phyloP scores from a whole-genome alignment of 2,329 filamentous ascomycete genomes.

The Amesomyces nigricolor region DNA sequence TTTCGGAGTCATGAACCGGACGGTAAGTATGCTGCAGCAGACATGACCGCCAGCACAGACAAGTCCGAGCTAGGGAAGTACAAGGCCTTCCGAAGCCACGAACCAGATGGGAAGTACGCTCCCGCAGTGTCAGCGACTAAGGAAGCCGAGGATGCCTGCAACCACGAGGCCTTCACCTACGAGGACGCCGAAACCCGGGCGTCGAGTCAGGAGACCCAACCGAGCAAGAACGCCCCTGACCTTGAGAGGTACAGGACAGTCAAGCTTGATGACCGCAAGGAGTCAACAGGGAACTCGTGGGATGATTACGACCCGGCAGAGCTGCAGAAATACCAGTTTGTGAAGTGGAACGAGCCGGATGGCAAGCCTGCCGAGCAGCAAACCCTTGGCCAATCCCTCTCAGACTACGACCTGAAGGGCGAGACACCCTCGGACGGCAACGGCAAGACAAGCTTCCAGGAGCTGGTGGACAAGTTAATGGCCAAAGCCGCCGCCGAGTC shows the following conservation, averaged over 20 bases:
- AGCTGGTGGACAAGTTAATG: constrained; percentile 31
- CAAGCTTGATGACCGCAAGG: not conserved
- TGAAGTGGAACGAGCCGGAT: constrained; percentile 22
- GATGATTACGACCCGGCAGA: constrained; percentile 10
- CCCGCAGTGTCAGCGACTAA: constrained; percentile 16
- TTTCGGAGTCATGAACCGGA: no score
- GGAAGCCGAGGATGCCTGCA: constrained; percentile 26
- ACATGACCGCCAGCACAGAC: not conserved
- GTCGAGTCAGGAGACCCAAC: not conserved
- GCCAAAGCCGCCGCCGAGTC: constrained; percentile 27
- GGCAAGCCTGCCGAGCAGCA: constrained; percentile 10
- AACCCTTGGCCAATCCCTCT: not conserved
- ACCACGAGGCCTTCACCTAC: constrained; percentile 23
- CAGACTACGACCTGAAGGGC: constrained; percentile 3
- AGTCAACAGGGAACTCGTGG: not conserved
- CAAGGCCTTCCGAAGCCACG: constrained; percentile 29
- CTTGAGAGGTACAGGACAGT: constrained; percentile 24
- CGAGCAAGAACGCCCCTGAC: not conserved
- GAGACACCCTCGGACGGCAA: not conserved
- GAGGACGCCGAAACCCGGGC: constrained; percentile 19
- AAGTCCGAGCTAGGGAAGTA: constrained; percentile 27
- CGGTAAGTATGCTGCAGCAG: constrained; percentile 9
- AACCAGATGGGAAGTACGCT: constrained; percentile 17
- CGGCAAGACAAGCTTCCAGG: constrained; percentile 21
- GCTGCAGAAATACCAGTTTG: constrained; percentile 15